Percentiles rank a stretch among this genome's conserved stretches.
phyloP scores from a whole-genome alignment of 768 basidiomycete species.

The Termitomyces sp. region DNA sequence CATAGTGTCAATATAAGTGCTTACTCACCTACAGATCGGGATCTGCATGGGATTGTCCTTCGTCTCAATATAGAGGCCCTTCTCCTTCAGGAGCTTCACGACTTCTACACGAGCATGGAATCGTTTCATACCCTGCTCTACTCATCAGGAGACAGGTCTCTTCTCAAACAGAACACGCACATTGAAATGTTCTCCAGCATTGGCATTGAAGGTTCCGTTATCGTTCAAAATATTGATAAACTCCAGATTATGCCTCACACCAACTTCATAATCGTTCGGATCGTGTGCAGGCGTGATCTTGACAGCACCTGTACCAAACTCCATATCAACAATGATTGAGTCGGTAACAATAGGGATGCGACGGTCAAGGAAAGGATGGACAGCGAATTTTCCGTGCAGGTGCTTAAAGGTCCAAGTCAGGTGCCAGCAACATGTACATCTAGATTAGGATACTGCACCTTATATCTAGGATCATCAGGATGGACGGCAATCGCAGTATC shows the following conservation, averaged over 20 bases:
- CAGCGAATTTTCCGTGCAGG: constrained; percentile 88
- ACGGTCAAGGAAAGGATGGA: constrained; percentile 86
- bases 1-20: background rate
- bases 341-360: constrained; percentile 88
- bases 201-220: constrained; percentile 92
- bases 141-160: background rate
- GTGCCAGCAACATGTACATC: too few relatives aligned
- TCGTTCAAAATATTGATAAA: constrained; percentile 96
- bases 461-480: constrained; percentile 89
- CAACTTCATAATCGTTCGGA: constrained; percentile 95
- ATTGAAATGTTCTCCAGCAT: constrained; percentile 78
- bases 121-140: constrained; percentile 85
- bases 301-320: constrained; percentile 96
- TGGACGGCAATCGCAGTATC: constrained; percentile 98
- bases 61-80: constrained; percentile 82
- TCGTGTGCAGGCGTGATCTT: constrained; percentile 99
- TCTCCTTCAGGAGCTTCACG: constrained; percentile 78
- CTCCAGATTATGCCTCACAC: constrained; percentile 78
- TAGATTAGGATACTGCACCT: constrained; percentile 31
- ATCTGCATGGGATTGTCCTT: constrained; percentile 98
- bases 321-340: constrained; percentile 87
- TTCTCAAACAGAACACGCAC: constrained; percentile 27
- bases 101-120: constrained; percentile 90
- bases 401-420: constrained; percentile 43
- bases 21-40: constrained; percentile 78